Evolutionary conservation across 2,329 filamentous ascomycete species (phyloP).

Genomic region (Apiospora hydei): DNA sequence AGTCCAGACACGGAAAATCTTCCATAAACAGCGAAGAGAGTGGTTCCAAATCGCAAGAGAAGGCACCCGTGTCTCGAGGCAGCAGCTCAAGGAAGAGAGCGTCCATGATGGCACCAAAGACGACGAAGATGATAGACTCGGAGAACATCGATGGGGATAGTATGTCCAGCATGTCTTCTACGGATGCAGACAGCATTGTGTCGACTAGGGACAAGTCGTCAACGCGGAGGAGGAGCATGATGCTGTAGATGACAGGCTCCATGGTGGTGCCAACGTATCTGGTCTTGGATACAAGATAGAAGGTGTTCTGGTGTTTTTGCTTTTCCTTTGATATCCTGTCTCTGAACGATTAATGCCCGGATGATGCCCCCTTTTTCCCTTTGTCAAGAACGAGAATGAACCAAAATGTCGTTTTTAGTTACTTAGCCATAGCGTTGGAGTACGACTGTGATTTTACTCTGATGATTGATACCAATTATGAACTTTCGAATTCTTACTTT

Average conservation of each 20-base stretch:
- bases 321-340: conserved; percentile 23
- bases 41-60: conserved; percentile 37
- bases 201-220: conserved; percentile 41
- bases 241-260: conserved; percentile 55
- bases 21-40: conserved; percentile 46
- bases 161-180: conserved; percentile 36
- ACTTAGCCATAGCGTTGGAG: conserved; percentile 24
- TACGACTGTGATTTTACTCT: conserved; percentile 15
- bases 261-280: neutral
- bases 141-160: conserved; percentile 44
- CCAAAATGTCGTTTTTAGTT: conserved; percentile 12
- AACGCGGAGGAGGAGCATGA: conserved; percentile 64
- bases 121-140: conserved; percentile 40
- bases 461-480: conserved; percentile 13
- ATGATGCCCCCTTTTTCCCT: conserved; percentile 11
- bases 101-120: conserved; percentile 50
- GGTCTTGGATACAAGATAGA: neutral
- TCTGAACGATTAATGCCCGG: conserved; percentile 20
- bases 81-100: conserved; percentile 47
- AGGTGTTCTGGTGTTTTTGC: conserved; percentile 25
- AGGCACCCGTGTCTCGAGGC: conserved; percentile 26
- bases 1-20: conserved; percentile 43
- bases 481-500: neutral
- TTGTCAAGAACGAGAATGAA: neutral
- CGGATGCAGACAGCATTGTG: conserved; percentile 35